Conservation (phyloP, 2,329 filamentous ascomycete species). For the Stachybotrys echinatus region DNA sequence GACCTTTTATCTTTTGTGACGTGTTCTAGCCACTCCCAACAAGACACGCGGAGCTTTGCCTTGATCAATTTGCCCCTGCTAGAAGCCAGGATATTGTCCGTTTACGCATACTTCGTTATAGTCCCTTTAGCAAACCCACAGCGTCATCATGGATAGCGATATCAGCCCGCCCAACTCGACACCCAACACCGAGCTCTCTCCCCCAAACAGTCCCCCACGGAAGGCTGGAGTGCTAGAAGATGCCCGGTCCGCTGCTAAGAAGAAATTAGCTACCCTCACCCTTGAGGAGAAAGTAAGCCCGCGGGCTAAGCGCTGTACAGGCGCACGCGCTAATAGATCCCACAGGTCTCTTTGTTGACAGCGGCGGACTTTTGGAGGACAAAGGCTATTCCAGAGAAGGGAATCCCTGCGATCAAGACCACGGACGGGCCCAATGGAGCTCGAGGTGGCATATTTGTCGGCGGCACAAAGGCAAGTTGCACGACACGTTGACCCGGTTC, state of each 20-base stretch:
- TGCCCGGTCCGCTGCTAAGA: conserved; percentile 34
- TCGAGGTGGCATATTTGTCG: conserved; percentile 63
- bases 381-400: conserved; percentile 55
- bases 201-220: conserved; percentile 36
- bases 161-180: conserved; percentile 24
- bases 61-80: too few relatives aligned
- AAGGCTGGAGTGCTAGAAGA: conserved; percentile 28
- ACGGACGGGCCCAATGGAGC: conserved; percentile 68
- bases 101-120: too few relatives aligned
- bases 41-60: too few relatives aligned
- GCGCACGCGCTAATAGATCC: not conserved
- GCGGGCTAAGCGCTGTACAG: too few relatives aligned
- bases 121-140: not conserved
- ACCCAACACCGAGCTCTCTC: conserved; percentile 44
- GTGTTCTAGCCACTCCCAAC: not conserved
- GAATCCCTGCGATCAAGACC: conserved; percentile 59
- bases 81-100: too few relatives aligned
- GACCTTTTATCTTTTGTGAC: not conserved
- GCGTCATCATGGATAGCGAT: not conserved
- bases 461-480: conserved; percentile 51
- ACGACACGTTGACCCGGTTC: not conserved
- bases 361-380: conserved; percentile 69
- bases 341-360: conserved; percentile 51
- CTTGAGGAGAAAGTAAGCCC: conserved; percentile 51
- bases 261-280: conserved; percentile 47